Base-by-base conservation (phyloP, 2,329 filamentous ascomycete species). In the Sporothrix inflata region DNA sequence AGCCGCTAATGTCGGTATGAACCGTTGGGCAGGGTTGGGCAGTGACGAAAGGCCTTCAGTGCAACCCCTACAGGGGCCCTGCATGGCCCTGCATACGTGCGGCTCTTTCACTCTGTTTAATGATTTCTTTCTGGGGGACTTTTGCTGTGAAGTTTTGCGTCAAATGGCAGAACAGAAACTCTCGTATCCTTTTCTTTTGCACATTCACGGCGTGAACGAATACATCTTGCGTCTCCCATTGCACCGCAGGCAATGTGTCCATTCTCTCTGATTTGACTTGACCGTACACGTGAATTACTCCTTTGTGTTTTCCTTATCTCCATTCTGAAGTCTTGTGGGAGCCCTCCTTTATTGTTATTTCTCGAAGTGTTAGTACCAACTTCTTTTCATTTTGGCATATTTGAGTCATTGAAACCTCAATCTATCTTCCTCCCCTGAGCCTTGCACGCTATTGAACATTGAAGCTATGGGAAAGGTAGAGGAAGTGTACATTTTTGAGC, bases 1-100 rank as follows among this genome's bases (percentile, higher is more conserved):
- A 12, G 55, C 27, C 21, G 21, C 27, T 19, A 34, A 34, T 34
- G 27, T 19, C 30, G 27, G 27, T 30, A 40, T 34, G 34, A 40
- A 61, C 34, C 57, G n/a, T 63, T 63, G 57, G 57, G 57, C 57
- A 42, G 11, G 14, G 40, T 65, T 65, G 60, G 60, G 57, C 60
- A 42, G 38, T 45, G 60, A 45, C 24, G 51, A 21, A 47, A 47
- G 6, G 30, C 21, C 51, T 24, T 8, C 38, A 16, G 21, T 65
- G 60, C 12, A 21, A 45, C 38, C 57, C 34, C 19, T 21, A 9
- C 11, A 24, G 21, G 21, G 57, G 19, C 57, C 60, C 60, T 42
- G 60, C 34, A 19, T 60, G 24, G n/a, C n/a, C n/a, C n/a, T n/a
- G 30, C 24, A 30, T 7, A 4, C 16, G 38, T 45, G 60, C n/a